These are phyloP conservation scores for Cutaneotrichosporon cutaneum DNA, from an alignment of 1,284 basidiomycete species.

Conservation along the genomic window DNA sequence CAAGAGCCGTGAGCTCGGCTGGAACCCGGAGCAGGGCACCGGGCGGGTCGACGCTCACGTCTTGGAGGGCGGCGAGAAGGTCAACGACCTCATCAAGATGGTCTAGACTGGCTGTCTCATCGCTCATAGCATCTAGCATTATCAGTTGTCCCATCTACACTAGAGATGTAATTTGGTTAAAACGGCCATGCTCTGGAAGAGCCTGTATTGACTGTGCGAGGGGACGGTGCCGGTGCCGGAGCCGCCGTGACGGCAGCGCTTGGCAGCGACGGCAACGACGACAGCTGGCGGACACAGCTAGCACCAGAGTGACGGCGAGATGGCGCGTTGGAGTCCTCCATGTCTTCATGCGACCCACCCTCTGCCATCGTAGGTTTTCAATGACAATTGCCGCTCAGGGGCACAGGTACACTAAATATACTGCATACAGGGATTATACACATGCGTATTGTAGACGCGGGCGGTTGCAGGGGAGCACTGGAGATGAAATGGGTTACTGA, in stretches of 20 bases:
- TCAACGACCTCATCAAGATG: conserved; percentile 70
- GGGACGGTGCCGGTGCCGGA: no score
- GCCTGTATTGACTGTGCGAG: no score
- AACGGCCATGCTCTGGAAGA: no score
- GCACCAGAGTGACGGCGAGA: no score
- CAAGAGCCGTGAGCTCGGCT: conserved; percentile 60
- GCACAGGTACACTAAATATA: conserved; percentile 6
- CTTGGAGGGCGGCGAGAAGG: conserved; percentile 46
- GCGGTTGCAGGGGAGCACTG: neutral
- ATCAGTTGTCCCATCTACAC: neutral
- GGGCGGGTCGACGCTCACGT: conserved; percentile 41
- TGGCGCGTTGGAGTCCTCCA: no score
- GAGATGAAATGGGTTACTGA: conserved; percentile 51
- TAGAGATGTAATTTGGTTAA: conserved; percentile 5
- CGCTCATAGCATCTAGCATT: neutral
- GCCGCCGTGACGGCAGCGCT: no score
- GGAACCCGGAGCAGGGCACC: conserved; percentile 57
- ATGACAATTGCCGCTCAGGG: no score
- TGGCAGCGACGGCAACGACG: no score
- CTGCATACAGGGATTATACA: neutral
- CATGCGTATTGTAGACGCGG: conserved; percentile 5
- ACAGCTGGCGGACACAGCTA: no score
- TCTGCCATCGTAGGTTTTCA: no score
- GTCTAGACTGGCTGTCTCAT: conserved; percentile 73
- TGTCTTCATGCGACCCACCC: no score